Evolutionary conservation across 2,329 filamentous ascomycete species (phyloP).

Genomic region (Colletotrichum echinochloae): DNA sequence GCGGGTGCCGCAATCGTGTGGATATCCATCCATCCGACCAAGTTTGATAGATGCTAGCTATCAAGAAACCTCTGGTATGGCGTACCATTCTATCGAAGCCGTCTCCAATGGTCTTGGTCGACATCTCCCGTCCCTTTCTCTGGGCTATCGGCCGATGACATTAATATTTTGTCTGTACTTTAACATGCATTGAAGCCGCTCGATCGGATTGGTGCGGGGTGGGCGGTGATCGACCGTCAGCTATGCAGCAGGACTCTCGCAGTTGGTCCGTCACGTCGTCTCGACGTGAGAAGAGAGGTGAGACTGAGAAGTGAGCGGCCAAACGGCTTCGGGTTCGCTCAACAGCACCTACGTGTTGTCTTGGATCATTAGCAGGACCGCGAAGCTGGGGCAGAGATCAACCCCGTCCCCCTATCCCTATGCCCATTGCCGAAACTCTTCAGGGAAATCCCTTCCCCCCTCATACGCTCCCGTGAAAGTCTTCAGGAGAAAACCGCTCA

Average conservation of each 20-base stretch:
- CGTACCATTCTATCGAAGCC: constrained; percentile 2
- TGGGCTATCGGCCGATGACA: constrained; percentile 26
- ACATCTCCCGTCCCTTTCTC: neutral
- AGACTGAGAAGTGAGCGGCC: constrained; percentile 34
- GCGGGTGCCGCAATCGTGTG: constrained; percentile 34
- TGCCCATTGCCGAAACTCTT: constrained; percentile 20
- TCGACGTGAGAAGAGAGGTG: constrained; percentile 7
- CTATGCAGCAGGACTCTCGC: constrained; percentile 25
- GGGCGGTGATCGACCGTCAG: constrained; percentile 28
- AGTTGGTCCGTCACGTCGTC: neutral
- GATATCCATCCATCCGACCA: constrained; percentile 8
- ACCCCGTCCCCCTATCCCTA: constrained; percentile 12
- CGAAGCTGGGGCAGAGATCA: constrained; percentile 2
- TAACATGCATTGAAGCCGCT: constrained; percentile 15
- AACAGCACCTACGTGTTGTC: neutral
- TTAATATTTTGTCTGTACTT: constrained; percentile 10
- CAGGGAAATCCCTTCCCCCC: constrained; percentile 14
- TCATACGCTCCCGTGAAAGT: constrained; percentile 27
- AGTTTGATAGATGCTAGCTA: constrained; percentile 26
- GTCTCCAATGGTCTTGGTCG: neutral
- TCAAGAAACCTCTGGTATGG: constrained; percentile 25
- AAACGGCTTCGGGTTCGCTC: constrained; percentile 13
- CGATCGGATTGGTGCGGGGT: constrained; percentile 35
- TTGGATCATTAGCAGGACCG: neutral
- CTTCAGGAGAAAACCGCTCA: constrained; percentile 31